These are phyloP conservation scores for Malassezia globosa DNA, from an alignment of 1,284 basidiomycete species.

Conservation along the genomic window DNA sequence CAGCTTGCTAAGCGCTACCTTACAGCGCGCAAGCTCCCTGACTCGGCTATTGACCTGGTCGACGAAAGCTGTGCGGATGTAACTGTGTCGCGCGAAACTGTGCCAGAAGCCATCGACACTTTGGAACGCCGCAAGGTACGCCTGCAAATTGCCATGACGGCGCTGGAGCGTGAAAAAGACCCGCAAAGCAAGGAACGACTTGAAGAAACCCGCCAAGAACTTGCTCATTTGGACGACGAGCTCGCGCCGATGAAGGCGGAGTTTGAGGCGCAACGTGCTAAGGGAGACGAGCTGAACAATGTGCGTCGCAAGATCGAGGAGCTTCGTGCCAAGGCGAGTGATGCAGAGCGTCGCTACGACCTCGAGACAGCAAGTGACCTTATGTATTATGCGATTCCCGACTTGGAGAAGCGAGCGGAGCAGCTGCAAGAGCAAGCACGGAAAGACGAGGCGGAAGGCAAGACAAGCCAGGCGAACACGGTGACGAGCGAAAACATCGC, in stretches of 20 bases:
- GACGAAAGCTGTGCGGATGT: conserved; percentile 51
- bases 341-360: conserved; percentile 72
- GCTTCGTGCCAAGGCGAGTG: conserved; percentile 79
- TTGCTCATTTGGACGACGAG: conserved; percentile 76
- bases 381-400: conserved; percentile 79
- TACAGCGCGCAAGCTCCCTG: conserved; percentile 47
- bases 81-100: conserved; percentile 62
- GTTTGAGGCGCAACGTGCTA: conserved; percentile 78
- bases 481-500: conserved; percentile 50
- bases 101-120: conserved; percentile 86
- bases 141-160: conserved; percentile 89
- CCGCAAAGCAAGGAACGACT: conserved; percentile 76
- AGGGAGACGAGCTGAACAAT: conserved; percentile 72
- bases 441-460: conserved; percentile 45
- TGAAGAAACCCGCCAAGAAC: conserved; percentile 63
- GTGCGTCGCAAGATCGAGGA: conserved; percentile 79
- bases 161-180: conserved; percentile 71
- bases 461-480: conserved; percentile 27
- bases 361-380: conserved; percentile 59
- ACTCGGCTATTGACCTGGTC: conserved; percentile 47
- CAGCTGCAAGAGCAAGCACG: conserved; percentile 52
- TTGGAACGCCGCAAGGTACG: conserved; percentile 85
- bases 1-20: conserved; percentile 89
- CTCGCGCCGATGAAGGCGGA: conserved; percentile 76
- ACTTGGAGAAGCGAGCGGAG: conserved; percentile 64